A percentile compares a stretch with the other conserved stretches of the same genome.
phyloP scores from a whole-genome alignment of 768 basidiomycete species.

The Sporobolomyces phaffii region DNA sequence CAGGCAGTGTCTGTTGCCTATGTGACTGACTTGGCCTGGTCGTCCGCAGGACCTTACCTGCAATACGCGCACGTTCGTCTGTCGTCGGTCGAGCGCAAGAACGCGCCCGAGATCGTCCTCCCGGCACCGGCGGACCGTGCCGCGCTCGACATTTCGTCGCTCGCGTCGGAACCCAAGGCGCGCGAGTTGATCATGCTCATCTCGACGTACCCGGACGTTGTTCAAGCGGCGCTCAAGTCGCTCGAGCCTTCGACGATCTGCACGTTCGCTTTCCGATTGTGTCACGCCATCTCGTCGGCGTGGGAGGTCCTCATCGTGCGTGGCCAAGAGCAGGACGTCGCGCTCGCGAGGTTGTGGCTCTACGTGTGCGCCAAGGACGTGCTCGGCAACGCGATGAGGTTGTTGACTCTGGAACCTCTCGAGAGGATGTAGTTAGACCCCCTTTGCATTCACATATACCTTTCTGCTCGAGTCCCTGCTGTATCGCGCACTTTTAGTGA shows the following conservation, averaged over 20 bases:
- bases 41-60: conserved; percentile 60
- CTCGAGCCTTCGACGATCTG: conserved; percentile 88
- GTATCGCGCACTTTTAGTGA: too few species aligned
- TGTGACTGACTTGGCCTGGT: neutral
- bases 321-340: conserved; percentile 69
- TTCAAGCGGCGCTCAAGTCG: conserved; percentile 72
- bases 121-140: conserved; percentile 54
- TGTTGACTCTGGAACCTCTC: conserved; percentile 80
- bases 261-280: conserved; percentile 77
- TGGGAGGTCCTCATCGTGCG: conserved; percentile 88
- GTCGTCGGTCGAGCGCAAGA: conserved; percentile 83
- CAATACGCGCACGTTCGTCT: conserved; percentile 95
- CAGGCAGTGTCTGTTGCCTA: neutral
- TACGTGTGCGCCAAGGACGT: conserved; percentile 85
- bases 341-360: conserved; percentile 77
- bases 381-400: conserved; percentile 73
- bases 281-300: conserved; percentile 75
- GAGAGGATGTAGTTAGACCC: conserved; percentile 90
- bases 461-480: too few species aligned
- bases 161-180: conserved; percentile 69
- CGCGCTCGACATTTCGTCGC: conserved; percentile 58
- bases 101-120: conserved; percentile 69
- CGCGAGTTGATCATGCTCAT: conserved; percentile 81
- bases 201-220: conserved; percentile 83
- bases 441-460: too few species aligned